phyloP scores from a whole-genome alignment of 306 rosid species.

The Quercus rubra region DNA sequence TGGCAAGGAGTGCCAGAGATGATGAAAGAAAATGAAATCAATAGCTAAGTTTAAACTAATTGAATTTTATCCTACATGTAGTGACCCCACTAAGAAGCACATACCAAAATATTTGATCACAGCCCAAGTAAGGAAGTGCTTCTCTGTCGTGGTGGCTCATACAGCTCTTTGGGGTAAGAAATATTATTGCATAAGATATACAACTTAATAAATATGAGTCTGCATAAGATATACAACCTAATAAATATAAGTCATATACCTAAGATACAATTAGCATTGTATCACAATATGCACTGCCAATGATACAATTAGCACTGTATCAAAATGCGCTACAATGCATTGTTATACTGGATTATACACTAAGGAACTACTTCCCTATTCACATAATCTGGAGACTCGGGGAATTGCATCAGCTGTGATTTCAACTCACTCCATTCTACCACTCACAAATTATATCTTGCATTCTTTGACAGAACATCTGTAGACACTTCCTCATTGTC shows the following conservation, averaged over 20 bases:
- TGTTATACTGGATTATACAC: not conserved
- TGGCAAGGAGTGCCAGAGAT: too few relatives aligned
- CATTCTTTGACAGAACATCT: slow-evolving; percentile 70
- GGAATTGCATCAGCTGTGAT: slow-evolving; percentile 30
- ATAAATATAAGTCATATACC: not conserved
- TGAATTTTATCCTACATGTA: too few relatives aligned
- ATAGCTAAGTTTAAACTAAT: too few relatives aligned
- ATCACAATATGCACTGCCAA: not conserved
- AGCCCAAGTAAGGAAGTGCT: too few relatives aligned
- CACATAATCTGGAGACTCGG: slow-evolving; percentile 14
- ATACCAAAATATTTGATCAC: too few relatives aligned
- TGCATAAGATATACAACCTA: not conserved
- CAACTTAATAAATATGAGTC: not conserved
- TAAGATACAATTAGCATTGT: not conserved
- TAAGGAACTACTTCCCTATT: slow-evolving; percentile 25
- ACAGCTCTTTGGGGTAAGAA: not conserved
- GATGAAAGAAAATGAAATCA: too few relatives aligned
- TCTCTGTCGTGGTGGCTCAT: too few relatives aligned
- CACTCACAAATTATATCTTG: slow-evolving; percentile 62
- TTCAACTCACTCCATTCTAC: slow-evolving; percentile 45
- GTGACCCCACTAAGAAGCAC: too few relatives aligned
- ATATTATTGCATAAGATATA: not conserved
- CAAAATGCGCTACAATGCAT: too few relatives aligned
- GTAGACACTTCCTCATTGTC: slow-evolving; percentile 63
- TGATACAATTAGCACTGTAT: not conserved